Percentiles rank a stretch among this genome's conserved stretches.
phyloP scores from a whole-genome alignment of 169 alveolate species.

The Eimeria acervulina region DNA sequence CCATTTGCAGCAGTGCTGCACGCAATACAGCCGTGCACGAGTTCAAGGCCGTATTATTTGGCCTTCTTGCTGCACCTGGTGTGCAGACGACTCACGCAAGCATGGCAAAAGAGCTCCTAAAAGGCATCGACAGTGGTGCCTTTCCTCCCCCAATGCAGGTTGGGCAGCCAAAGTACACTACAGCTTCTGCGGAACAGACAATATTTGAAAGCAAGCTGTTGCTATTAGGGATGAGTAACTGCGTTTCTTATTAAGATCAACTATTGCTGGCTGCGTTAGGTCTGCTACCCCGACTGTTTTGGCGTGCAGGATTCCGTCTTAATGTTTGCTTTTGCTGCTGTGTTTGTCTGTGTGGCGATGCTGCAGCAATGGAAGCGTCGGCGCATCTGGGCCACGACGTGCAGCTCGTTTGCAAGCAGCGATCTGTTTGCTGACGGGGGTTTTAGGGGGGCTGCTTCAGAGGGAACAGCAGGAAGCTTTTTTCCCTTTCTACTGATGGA shows the following conservation, averaged over 20 bases:
- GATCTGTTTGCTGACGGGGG: constrained; percentile 46
- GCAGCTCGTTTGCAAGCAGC: constrained; percentile 68
- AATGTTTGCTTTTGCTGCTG: neutral
- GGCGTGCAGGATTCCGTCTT: neutral
- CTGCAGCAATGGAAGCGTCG: constrained; percentile 83
- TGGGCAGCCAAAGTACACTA: neutral
- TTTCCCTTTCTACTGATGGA: constrained; percentile 78
- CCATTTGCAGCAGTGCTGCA: constrained; percentile 76
- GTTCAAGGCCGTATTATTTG: neutral
- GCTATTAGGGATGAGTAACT: neutral
- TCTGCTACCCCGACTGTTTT: neutral
- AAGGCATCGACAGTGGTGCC: constrained; percentile 31
- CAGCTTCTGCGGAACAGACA: neutral
- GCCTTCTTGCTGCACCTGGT: constrained; percentile 12
- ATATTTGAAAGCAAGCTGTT: neutral
- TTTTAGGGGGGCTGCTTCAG: neutral
- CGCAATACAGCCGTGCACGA: constrained; percentile 58
- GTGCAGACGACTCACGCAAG: neutral
- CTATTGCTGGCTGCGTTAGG: neutral
- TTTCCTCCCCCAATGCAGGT: constrained; percentile 77
- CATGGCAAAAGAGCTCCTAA: constrained; percentile 58
- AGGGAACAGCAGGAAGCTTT: neutral
- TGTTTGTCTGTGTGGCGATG: neutral
- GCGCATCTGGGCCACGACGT: constrained; percentile 82
- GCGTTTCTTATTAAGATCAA: neutral